These are phyloP conservation scores for Linnemannia zychae DNA, from an alignment of 192 early-diverging fungal genomes.

Conservation along the genomic window DNA sequence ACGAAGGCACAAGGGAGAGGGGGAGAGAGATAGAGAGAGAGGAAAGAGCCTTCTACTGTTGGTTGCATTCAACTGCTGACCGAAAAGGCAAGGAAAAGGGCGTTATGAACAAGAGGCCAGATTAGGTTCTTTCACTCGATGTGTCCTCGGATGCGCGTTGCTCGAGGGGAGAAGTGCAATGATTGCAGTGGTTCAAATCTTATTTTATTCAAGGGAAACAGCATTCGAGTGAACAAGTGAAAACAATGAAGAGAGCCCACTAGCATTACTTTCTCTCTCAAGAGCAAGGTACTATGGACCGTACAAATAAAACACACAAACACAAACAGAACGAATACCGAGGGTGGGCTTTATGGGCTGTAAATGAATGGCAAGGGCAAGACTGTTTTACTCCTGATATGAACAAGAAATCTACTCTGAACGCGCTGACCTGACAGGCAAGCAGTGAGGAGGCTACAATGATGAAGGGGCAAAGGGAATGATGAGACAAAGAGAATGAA, in stretches of 20 bases:
- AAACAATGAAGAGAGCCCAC: background rate
- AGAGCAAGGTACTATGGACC: too few species aligned
- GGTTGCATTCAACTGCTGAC: background rate
- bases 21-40: too few species aligned
- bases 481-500: background rate
- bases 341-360: too few species aligned
- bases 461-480: background rate
- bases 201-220: background rate
- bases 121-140: background rate
- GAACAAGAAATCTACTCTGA: too few species aligned
- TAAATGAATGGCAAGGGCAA: too few species aligned
- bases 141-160: constrained; percentile 1
- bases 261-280: background rate
- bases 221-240: too few species aligned
- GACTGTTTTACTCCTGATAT: too few species aligned
- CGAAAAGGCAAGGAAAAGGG: background rate
- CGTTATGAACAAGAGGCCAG: background rate
- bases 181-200: constrained; percentile 6
- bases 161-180: background rate
- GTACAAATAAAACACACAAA: too few species aligned
- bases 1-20: too few species aligned
- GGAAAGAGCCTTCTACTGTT: background rate
- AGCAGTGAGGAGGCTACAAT: too few species aligned
- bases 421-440: too few species aligned
- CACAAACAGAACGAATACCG: too few species aligned